Evolutionary conservation across 2,329 filamentous ascomycete genomes (phyloP), one percentile per base, ranked within the genome.

Genomic region (Rutstroemia sp.): DNA sequence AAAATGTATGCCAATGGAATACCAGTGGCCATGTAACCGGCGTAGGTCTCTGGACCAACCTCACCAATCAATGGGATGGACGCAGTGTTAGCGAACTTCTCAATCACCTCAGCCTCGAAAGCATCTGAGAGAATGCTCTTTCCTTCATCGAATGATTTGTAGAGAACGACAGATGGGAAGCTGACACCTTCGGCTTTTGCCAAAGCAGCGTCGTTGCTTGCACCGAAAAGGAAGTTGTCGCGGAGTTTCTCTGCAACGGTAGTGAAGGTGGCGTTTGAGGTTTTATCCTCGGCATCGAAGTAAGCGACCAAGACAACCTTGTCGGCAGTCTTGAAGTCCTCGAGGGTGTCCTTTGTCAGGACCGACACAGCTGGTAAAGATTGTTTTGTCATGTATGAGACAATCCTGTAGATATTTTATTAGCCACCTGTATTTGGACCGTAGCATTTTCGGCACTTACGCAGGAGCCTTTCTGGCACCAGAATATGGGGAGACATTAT

Each of bases 1-100:
- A 99, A 97, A 77, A 99, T 95, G 79, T 97, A 99, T 63, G 91
- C 94, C 62, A 99, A 86, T 60, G 94, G 94, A 65, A 97, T 81
- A 65, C 90, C 91, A 66, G 92, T 83, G 54, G 86, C 84, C 88
- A 97, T 99, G 82, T 99, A 99, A 70, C 81, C 84, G 60, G 88
- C 81, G 79, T 99, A 99, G 63, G 94, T 99, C 75, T 97, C 94
- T 61, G 94, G 94, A 67, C 92, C 92, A 66, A 99, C 88, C 78
- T 96, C 94, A 61, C 94, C 94, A 64, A 99, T 86, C 68, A 99
- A 79, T 62, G 94, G 94, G 59, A 88, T 95, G 65, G 92, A 85
- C 59, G 91, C 79, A 49, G 83, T 85, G 80, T 91, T 92, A 73
- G 88, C 84, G 76, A 96, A 99, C 65, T 80, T 80, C 71, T 85